Conservation (phyloP, 139 green algal genomes). For the Dunaliella sp. region DNA sequence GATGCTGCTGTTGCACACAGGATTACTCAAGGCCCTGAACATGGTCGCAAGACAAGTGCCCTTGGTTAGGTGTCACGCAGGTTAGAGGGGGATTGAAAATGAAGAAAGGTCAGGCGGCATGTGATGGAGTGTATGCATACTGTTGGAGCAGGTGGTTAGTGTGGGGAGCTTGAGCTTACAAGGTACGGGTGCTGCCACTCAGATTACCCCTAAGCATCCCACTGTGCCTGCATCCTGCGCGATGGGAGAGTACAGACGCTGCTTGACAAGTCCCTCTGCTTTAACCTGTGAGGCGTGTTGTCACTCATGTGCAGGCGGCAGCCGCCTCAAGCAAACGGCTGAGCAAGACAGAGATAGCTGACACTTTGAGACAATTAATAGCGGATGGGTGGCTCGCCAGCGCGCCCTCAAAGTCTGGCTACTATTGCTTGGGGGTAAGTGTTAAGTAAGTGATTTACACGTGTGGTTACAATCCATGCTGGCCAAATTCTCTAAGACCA, state of each 20-base stretch:
- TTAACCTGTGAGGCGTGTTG: not conserved
- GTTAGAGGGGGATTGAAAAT: no score
- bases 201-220: not conserved
- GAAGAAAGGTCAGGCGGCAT: no score
- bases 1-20: no score
- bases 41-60: no score
- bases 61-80: no score
- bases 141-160: not conserved
- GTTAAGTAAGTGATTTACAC: not conserved
- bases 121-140: not conserved
- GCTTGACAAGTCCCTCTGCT: no score
- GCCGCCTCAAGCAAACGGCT: conserved; percentile 8
- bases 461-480: no score
- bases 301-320: not conserved
- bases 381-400: conserved; percentile 26
- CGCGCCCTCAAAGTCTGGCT: not conserved
- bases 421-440: conserved; percentile 30
- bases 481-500: no score
- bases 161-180: not conserved
- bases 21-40: no score
- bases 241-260: not conserved
- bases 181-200: not conserved
- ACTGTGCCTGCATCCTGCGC: no score
- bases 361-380: conserved; percentile 25
- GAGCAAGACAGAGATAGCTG: conserved; percentile 20